Percentiles rank a stretch among this genome's conserved stretches.
phyloP scores from a whole-genome alignment of 2,329 filamentous ascomycete genomes.

The Magnaporthales sp. region DNA sequence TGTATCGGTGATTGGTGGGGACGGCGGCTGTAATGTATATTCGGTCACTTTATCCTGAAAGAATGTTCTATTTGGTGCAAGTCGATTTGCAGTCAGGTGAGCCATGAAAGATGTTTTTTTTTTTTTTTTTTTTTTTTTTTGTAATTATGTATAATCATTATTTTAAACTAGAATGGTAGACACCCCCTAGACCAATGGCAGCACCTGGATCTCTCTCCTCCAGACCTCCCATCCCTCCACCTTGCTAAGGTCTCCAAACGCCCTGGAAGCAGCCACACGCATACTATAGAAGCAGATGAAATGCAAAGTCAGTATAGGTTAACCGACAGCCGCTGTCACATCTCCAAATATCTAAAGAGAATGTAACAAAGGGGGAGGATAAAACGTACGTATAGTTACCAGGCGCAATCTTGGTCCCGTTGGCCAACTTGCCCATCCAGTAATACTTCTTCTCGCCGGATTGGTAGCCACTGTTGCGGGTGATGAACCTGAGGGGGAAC shows the following conservation, averaged over 20 bases:
- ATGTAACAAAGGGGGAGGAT: too few species aligned
- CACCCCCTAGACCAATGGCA: background rate
- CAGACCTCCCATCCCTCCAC: slow-evolving; percentile 8
- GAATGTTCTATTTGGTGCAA: too few species aligned
- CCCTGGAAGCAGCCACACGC: slow-evolving; percentile 5
- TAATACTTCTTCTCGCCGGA: slow-evolving; percentile 5
- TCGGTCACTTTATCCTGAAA: background rate
- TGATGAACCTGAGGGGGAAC: slow-evolving; percentile 12
- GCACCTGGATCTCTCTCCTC: background rate
- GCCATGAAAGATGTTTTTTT: too few species aligned
- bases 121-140: too few species aligned
- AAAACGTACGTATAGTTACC: slow-evolving; percentile 12
- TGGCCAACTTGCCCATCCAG: slow-evolving; percentile 12
- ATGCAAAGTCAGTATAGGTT: too few species aligned
- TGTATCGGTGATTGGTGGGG: background rate
- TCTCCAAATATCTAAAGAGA: too few species aligned
- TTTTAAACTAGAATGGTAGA: background rate
- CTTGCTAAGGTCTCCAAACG: slow-evolving; percentile 6
- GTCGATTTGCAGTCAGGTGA: too few species aligned
- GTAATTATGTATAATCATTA: background rate
- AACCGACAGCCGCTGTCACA: too few species aligned
- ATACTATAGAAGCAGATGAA: slow-evolving; percentile 16
- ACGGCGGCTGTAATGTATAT: background rate
- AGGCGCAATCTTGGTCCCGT: slow-evolving; percentile 23
- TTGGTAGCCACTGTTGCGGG: slow-evolving; percentile 7